Percentiles rank a stretch among this genome's conserved stretches.
phyloP scores from a whole-genome alignment of 495 filamentous ascomycete species.

The Lentithecium fluviatile region DNA sequence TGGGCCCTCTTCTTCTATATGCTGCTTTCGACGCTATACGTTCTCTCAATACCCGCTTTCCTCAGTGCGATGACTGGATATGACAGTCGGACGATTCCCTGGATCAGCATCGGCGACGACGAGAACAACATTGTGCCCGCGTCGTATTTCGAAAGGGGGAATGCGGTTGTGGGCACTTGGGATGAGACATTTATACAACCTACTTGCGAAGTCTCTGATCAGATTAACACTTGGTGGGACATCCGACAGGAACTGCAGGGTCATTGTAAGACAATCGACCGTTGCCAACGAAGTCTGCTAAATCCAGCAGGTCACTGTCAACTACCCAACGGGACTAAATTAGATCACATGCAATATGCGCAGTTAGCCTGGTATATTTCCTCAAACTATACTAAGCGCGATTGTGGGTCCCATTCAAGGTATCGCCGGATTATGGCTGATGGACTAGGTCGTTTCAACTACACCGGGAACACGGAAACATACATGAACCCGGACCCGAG shows the following conservation, averaged over 20 bases:
- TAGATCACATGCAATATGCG: neutral
- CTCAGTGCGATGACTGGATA: constrained; percentile 27
- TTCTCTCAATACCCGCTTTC: constrained; percentile 6
- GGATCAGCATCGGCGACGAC: constrained; percentile 1
- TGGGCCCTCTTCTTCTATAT: constrained; percentile 21
- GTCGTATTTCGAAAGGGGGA: neutral
- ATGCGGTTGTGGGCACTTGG: neutral
- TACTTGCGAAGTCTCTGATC: neutral
- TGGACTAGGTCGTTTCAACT: no score
- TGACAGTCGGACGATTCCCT: constrained; percentile 10
- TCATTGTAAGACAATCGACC: neutral
- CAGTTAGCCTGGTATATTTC: neutral
- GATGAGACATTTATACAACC: neutral
- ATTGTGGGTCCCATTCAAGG: neutral
- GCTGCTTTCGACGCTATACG: constrained; percentile 11
- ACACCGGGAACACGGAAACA: no score
- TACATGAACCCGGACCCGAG: no score
- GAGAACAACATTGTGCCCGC: constrained; percentile 15
- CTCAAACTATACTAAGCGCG: neutral
- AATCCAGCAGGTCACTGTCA: neutral
- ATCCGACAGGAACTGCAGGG: neutral
- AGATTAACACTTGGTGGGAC: neutral
- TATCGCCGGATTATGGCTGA: no score
- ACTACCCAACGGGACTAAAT: constrained; percentile 1
- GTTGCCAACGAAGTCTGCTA: neutral